Evolutionary conservation across 192 early-diverging fungal species (phyloP), one percentile per base, ranked within the genome.

Genomic region (Piromyces sp.): DNA sequence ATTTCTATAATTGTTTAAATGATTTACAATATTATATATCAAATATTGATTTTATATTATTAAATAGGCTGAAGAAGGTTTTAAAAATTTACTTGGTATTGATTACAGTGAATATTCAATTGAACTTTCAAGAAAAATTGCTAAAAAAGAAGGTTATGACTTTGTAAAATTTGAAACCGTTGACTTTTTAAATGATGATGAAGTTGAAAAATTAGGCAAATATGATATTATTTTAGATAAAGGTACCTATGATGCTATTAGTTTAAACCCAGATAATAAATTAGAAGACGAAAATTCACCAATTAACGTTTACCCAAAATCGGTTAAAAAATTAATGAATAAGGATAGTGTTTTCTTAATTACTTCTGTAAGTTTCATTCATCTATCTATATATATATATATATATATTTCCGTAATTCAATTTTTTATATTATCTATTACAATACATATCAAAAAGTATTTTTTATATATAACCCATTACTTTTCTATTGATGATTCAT

Each of bases 221-320:
- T 91, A 85, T 84, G 90, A 91, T 78, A 84, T 94, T 16, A 90
- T 94, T 79, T 81, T 98, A 81, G 96, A 98, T 85, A 98, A 98
- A 85, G 96, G 96, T 79, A 97, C 96, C 0, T 96, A 94, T 83
- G 96, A 98, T 85, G 96, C 96, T 6, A 97, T 98, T 33, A 91
- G 92, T 80, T 86, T 98, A 15, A 86, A 89, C 83, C 87, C 91
- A 30, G 87, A 86, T 28, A 84, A 86, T 33, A 79, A 81, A 38
- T 84, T 85, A 84, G 84, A 83, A 86, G 81, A 81, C 29, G 13
- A 79, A 30, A 31, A 68, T 36, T 80, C 37, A 30, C 81, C 82
- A 81, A 82, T 83, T 28, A 40, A 79, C 26, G 82, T 84, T 40
- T 94, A 94, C 81, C 88, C 91, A 3, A 85, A 84, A 30, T 86